Percentiles rank a stretch among this genome's conserved stretches.
Evolutionary conservation across 345 rosid species (phyloP).

Genomic region (Lumnitzera littorea): DNA sequence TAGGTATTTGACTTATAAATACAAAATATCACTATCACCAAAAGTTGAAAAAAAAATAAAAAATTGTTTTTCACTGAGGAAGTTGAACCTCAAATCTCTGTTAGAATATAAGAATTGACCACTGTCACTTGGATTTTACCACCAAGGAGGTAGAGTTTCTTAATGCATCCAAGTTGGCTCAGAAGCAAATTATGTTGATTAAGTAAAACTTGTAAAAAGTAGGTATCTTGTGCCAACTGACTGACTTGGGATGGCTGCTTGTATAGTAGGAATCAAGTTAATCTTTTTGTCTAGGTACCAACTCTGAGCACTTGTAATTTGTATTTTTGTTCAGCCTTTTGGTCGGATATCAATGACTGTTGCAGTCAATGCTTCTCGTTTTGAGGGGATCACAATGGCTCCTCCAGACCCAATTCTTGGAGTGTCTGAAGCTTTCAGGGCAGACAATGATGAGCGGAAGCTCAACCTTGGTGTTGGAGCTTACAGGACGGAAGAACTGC

Average conservation of each 20-base stretch:
- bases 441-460: slow-evolving; percentile 67
- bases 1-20: background rate
- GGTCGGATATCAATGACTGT: slow-evolving; percentile 59
- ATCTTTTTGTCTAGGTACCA: background rate
- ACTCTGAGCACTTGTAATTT: slow-evolving; percentile 6
- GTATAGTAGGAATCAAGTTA: background rate
- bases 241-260: background rate
- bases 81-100: no score
- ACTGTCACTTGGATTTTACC: no score
- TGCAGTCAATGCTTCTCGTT: slow-evolving; percentile 65
- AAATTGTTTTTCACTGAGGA: no score
- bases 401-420: slow-evolving; percentile 99
- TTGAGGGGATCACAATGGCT: slow-evolving; percentile 83
- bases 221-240: no score
- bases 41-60: no score
- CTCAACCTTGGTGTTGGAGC: slow-evolving; percentile 99
- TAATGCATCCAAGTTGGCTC: no score
- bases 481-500: slow-evolving; percentile 85
- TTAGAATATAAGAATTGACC: no score
- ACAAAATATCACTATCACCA: background rate
- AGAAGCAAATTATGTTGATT: no score
- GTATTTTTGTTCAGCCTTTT: slow-evolving; percentile 37
- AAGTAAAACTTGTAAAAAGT: no score
- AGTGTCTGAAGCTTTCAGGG: slow-evolving; percentile 89
- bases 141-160: no score